Conservation (phyloP, 2,329 filamentous ascomycete species). For the Parafenestella ontariensis region DNA sequence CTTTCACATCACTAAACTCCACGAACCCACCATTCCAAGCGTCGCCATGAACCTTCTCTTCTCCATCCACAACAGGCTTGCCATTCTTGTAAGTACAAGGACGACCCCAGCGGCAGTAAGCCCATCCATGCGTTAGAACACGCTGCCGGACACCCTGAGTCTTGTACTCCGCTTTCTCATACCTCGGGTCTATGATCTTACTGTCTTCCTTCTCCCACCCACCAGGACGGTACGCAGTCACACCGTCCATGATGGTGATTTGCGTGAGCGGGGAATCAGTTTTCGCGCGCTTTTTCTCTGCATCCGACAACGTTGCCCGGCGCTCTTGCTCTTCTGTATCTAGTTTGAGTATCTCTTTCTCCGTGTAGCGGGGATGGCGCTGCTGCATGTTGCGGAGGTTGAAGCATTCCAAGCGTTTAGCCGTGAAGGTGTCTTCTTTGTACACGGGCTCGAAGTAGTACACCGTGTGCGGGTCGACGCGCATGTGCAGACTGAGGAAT, state of each 20-base stretch:
- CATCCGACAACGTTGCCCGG: neutral
- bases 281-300: constrained; percentile 15
- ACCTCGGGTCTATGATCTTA: neutral
- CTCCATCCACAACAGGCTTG: constrained; percentile 7
- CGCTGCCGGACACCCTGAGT: constrained; percentile 18
- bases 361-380: constrained; percentile 2
- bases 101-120: constrained; percentile 36
- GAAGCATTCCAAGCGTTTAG: constrained; percentile 26
- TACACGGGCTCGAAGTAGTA: constrained; percentile 35
- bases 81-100: constrained; percentile 13
- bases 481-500: constrained; percentile 35
- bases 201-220: constrained; percentile 32
- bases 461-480: constrained; percentile 29
- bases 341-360: neutral
- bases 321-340: neutral
- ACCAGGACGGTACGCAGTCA: constrained; percentile 32
- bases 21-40: constrained; percentile 34
- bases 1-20: constrained; percentile 30
- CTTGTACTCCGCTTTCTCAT: neutral
- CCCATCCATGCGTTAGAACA: constrained; percentile 29
- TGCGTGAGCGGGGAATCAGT: constrained; percentile 25
- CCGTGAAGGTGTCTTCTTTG: constrained; percentile 34
- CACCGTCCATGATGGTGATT: constrained; percentile 29
- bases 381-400: constrained; percentile 21
- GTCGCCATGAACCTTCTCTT: constrained; percentile 24